Conservation (phyloP, 2,329 filamentous ascomycete genomes). For the Phyllosticta citrichinensis region DNA sequence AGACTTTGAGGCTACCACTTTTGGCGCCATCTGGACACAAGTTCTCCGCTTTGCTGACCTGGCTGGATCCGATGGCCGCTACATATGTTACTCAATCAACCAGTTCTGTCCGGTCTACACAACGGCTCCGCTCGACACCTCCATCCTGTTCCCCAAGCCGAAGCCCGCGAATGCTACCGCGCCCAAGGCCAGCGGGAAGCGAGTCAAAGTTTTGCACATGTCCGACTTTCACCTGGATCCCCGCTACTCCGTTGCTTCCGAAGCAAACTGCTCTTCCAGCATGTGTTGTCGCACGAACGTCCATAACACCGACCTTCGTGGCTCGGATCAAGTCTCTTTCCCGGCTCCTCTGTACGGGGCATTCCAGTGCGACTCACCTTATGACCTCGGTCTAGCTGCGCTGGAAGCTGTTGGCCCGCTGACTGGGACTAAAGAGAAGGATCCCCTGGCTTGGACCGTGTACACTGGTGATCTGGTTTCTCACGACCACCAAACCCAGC, state of each 20-base stretch:
- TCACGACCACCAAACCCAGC: conserved; percentile 43
- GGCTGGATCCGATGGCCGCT: conserved; percentile 46
- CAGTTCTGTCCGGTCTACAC: conserved; percentile 39
- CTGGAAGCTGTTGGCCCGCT: conserved; percentile 46
- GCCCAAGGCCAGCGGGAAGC: conserved; percentile 41
- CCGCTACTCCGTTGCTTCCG: conserved; percentile 42
- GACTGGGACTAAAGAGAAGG: conserved; percentile 39
- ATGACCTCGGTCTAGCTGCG: conserved; percentile 46
- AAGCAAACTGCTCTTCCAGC: conserved; percentile 43
- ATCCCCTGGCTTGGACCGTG: conserved; percentile 43
- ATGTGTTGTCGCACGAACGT: conserved; percentile 43
- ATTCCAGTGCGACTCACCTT: conserved; percentile 49
- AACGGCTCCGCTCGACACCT: conserved; percentile 36
- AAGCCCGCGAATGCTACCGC: conserved; percentile 37
- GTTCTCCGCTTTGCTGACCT: conserved; percentile 42
- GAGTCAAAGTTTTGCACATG: conserved; percentile 47
- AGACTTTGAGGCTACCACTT: conserved; percentile 37
- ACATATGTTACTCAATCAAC: conserved; percentile 44
- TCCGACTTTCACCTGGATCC: conserved; percentile 48
- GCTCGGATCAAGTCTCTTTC: conserved; percentile 25
- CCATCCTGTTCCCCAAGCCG: conserved; percentile 40
- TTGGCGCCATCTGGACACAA: conserved; percentile 49
- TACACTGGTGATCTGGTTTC: conserved; percentile 50
- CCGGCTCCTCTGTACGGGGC: conserved; percentile 46
- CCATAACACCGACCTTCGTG: conserved; percentile 25